These are phyloP conservation scores for Tricholoma furcatifolium DNA, from an alignment of 768 basidiomycete species.

Conservation along the genomic window DNA sequence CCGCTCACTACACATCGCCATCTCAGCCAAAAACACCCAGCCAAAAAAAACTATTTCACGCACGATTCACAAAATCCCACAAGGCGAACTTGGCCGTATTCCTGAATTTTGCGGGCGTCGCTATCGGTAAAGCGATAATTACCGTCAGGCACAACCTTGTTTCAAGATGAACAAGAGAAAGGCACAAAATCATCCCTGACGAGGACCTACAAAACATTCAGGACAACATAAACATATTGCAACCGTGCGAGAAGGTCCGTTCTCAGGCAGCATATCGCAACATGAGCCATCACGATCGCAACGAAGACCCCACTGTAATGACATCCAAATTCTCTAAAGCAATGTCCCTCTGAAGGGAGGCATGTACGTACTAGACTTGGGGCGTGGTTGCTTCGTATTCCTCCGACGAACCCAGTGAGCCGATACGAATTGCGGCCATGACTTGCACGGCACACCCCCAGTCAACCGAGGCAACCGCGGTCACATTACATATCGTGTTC, in stretches of 20 bases:
- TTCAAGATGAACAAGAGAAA: no score
- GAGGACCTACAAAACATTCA: constrained; percentile 61
- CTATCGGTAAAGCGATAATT: constrained; percentile 67
- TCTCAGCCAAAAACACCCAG: no score
- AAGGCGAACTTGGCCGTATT: constrained; percentile 50
- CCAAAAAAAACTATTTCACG: neutral
- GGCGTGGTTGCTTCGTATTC: constrained; percentile 29
- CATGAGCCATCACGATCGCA: constrained; percentile 64
- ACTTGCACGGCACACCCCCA: constrained; percentile 63
- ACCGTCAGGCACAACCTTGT: constrained; percentile 59
- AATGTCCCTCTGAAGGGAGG: no score
- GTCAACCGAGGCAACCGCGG: constrained; percentile 50
- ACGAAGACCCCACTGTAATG: constrained; percentile 59
- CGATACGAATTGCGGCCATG: constrained; percentile 47
- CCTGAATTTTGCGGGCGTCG: constrained; percentile 56
- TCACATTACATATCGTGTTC: constrained; percentile 41
- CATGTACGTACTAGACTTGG: constrained; percentile 28
- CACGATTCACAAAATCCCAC: constrained; percentile 26
- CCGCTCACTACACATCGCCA: constrained; percentile 39
- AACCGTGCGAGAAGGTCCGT: constrained; percentile 65
- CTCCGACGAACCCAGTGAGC: constrained; percentile 25
- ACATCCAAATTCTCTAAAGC: neutral
- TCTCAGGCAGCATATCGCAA: constrained; percentile 63
- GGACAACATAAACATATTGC: constrained; percentile 67
- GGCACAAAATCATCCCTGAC: no score